Evolutionary conservation across 805 yeast species (phyloP), one percentile per base, ranked within the genome.

Genomic region (Candida parachauliodes): DNA sequence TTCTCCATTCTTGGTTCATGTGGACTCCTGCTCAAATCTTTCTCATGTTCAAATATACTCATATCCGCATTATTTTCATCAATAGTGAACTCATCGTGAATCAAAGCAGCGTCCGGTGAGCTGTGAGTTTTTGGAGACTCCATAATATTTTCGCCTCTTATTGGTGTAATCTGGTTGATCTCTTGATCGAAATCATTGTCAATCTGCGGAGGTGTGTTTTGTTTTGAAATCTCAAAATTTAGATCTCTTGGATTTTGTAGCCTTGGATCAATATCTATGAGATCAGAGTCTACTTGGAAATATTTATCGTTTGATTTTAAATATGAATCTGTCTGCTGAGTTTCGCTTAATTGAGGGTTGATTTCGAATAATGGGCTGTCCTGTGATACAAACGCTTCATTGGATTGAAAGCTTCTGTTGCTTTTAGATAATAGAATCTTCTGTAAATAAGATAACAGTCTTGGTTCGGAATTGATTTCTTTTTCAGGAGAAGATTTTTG

Each of bases 361-460:
- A 17, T 18, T 32, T 14, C 5, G 14, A 20, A 21, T 12, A 16
- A 4, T 21, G 12, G 22, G n/a, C 18, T 18, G 7, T 24, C 28
- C 21, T 23, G 28, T 3, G 28, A 10, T 23, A 17, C 28, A 3
- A 9, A 7, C 5, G 10, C 3, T 4, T 24, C 23, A 14, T 9
- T 27, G 19, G 18, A 31, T 8, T 8, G 15, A 8, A n/a, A 18
- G 8, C 7, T 26, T 22, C 28, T 28, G 3, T n/a, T 10, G 9
- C 31, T 28, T 21, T 37, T 41, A 2, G 51, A 43, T 5, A 54
- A 59, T 10, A 62, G 39, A 16, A 62, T 61, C 25, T 55, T 52
- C 34, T 63, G 66, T 11, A 63, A 47, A 43, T 60, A 63, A 1
- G 66, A 59, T 30, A 46, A 37, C 4, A 39, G 31, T 33, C 37